Percentiles rank a stretch among this genome's conserved stretches.
These are phyloP conservation scores for Pythium oligandrum DNA, from an alignment of 352 stramenopile genomes.

Conservation along the genomic window DNA sequence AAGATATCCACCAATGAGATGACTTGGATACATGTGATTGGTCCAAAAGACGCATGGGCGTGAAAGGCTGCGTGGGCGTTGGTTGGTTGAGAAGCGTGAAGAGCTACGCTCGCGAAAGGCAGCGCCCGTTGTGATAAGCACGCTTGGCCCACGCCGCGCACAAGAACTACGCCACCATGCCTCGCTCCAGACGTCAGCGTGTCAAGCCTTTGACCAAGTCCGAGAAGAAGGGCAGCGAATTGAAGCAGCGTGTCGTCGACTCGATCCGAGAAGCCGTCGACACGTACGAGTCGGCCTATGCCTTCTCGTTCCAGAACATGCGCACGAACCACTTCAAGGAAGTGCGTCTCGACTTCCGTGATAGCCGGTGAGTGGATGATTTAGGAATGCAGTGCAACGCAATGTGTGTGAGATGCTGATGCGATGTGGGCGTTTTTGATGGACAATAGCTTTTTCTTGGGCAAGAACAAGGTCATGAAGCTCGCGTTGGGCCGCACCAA, in stretches of 20 bases:
- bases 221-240: slow-evolving; percentile 93
- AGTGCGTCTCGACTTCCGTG: slow-evolving; percentile 95
- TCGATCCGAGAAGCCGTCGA: slow-evolving; percentile 93
- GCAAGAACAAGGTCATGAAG: slow-evolving; percentile 99
- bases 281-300: slow-evolving; percentile 89
- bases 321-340: slow-evolving; percentile 98
- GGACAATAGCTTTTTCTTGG: slow-evolving; percentile 93
- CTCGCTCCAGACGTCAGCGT: slow-evolving; percentile 84
- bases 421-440: not conserved
- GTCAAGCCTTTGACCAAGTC: slow-evolving; percentile 94
- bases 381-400: not conserved
- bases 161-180: slow-evolving; percentile 37
- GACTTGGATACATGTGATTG: slow-evolving; percentile 19
- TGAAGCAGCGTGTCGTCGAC: slow-evolving; percentile 95
- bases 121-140: not conserved
- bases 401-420: not conserved
- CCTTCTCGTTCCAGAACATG: slow-evolving; percentile 99
- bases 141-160: not conserved
- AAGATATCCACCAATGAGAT: slow-evolving; percentile 22
- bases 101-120: not conserved
- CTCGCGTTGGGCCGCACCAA: slow-evolving; percentile 91
- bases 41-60: slow-evolving; percentile 23
- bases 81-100: slow-evolving; percentile 52
- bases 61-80: slow-evolving; percentile 11
- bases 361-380: slow-evolving; percentile 63